Evolutionary conservation across 306 rosid species (phyloP).

Genomic region (Fragaria iinumae): DNA sequence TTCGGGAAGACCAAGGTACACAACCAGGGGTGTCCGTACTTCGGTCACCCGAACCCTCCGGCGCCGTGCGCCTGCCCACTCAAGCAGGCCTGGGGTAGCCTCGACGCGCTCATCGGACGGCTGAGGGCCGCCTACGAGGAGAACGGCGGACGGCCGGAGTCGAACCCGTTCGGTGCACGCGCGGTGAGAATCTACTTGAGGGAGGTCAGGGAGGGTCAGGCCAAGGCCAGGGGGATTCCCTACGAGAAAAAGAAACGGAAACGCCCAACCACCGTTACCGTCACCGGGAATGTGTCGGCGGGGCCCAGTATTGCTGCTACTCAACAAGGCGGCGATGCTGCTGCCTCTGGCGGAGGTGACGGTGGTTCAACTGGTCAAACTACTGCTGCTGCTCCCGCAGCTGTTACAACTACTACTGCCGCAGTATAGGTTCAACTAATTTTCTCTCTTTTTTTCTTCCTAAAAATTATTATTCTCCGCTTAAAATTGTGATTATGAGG

Average conservation of each 20-base stretch:
- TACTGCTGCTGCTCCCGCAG: constrained; percentile 2
- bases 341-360: background rate
- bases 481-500: constrained; percentile 57
- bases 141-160: constrained; percentile 84
- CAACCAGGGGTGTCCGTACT: constrained; percentile 64
- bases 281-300: constrained; percentile 34
- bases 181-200: constrained; percentile 84
- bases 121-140: constrained; percentile 95
- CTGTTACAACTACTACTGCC: constrained; percentile 29
- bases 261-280: constrained; percentile 29
- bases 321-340: background rate
- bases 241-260: constrained; percentile 92
- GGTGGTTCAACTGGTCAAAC: constrained; percentile 10
- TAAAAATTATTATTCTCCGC: constrained; percentile 20
- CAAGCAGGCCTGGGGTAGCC: constrained; percentile 91
- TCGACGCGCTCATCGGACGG: constrained; percentile 87
- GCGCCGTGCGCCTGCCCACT: constrained; percentile 82
- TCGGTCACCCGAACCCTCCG: constrained; percentile 82
- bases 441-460: constrained; percentile 20
- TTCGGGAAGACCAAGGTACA: constrained; percentile 95
- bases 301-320: background rate
- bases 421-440: constrained; percentile 43
- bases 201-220: constrained; percentile 85
- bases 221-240: constrained; percentile 91
- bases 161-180: constrained; percentile 78